A percentile compares a stretch with the other conserved stretches of the same genome.
These are phyloP conservation scores for Lasiosphaeria miniovina DNA, from an alignment of 495 filamentous ascomycete genomes.

Conservation along the genomic window DNA sequence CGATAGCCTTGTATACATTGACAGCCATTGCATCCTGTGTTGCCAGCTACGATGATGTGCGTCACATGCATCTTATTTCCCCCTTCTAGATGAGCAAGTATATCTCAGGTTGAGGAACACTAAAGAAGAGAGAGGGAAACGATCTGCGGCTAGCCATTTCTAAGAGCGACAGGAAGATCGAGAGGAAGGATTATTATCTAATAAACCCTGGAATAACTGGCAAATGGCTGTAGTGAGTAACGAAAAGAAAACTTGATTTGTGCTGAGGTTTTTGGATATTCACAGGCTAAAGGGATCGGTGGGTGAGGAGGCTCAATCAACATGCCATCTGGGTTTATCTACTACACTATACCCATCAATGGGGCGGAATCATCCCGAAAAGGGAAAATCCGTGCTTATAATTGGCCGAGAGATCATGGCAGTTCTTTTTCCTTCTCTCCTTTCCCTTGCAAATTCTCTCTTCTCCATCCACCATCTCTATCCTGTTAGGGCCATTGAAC, in stretches of 20 bases:
- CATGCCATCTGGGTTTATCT: background rate
- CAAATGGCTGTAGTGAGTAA: background rate
- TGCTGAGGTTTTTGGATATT: background rate
- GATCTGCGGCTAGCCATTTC: background rate
- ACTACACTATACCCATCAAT: conserved; percentile 1
- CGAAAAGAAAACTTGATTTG: background rate
- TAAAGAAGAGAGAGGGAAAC: too few relatives aligned
- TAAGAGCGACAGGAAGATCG: background rate
- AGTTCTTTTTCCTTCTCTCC: background rate
- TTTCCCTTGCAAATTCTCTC: background rate
- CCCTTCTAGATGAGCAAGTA: too few relatives aligned
- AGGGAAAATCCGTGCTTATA: background rate
- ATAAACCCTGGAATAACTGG: background rate
- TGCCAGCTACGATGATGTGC: too few relatives aligned
- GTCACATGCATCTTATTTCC: too few relatives aligned
- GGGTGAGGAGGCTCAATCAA: background rate
- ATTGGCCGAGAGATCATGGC: background rate
- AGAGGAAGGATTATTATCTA: background rate
- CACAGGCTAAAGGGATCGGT: conserved; percentile 1
- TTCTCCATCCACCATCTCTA: background rate
- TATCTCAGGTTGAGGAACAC: too few relatives aligned
- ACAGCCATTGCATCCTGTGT: too few relatives aligned
- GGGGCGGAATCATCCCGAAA: background rate
- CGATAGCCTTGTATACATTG: too few relatives aligned
- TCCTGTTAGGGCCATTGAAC: too few relatives aligned